phyloP scores from a whole-genome alignment of 2,329 filamentous ascomycete genomes.

The Fusarium sp. region DNA sequence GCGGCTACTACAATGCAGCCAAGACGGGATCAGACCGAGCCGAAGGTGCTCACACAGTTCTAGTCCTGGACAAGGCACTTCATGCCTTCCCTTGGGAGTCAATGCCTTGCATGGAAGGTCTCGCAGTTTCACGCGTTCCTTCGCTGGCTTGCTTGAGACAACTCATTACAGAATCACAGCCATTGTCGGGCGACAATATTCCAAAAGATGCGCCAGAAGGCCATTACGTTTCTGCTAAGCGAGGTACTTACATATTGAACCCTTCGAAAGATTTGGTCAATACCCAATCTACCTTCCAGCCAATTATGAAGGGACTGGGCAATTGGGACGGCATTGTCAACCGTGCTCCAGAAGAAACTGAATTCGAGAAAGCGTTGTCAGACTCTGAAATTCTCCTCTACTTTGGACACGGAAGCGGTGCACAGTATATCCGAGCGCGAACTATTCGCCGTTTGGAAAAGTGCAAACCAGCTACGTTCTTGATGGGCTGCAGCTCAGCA shows the following conservation, averaged over 20 bases:
- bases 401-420: conserved; percentile 95
- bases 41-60: conserved; percentile 77
- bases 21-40: conserved; percentile 57
- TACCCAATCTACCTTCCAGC: conserved; percentile 82
- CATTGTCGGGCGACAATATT: conserved; percentile 28
- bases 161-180: conserved; percentile 70
- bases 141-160: conserved; percentile 86
- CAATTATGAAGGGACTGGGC: conserved; percentile 72
- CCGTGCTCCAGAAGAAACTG: conserved; percentile 78
- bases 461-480: conserved; percentile 81
- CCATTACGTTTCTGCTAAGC: conserved; percentile 66
- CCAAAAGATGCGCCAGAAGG: conserved; percentile 53
- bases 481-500: conserved; percentile 95
- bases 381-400: conserved; percentile 83
- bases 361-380: conserved; percentile 78
- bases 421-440: conserved; percentile 90
- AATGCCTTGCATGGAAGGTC: conserved; percentile 82
- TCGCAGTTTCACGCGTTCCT: conserved; percentile 87
- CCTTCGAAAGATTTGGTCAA: conserved; percentile 85
- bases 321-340: conserved; percentile 79
- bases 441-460: conserved; percentile 82
- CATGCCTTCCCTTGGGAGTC: conserved; percentile 98
- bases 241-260: conserved; percentile 87
- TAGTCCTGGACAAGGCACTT: conserved; percentile 91
- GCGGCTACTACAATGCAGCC: conserved; percentile 75